These are phyloP conservation scores for Parachaetomium inaequale DNA, from an alignment of 495 filamentous ascomycete species.

Conservation along the genomic window DNA sequence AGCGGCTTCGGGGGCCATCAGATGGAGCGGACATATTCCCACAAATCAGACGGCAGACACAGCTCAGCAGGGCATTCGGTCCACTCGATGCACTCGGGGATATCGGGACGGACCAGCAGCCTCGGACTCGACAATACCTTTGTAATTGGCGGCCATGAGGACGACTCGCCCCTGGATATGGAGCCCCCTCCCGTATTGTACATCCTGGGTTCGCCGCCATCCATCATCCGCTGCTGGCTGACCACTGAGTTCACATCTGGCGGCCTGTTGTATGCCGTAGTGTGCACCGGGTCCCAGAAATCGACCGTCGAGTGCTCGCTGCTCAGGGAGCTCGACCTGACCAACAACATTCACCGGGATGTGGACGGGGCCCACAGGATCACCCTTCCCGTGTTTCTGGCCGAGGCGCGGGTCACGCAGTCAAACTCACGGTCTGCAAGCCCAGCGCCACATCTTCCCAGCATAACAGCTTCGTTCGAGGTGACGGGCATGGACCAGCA, in stretches of 20 bases:
- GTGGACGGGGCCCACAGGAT: conserved; percentile 61
- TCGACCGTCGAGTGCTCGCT: conserved; percentile 72
- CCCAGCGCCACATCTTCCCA: conserved; percentile 74
- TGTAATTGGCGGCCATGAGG: conserved; percentile 56
- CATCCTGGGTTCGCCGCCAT: conserved; percentile 78
- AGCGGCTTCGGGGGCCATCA: conserved; percentile 75
- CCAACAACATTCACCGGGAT: conserved; percentile 61
- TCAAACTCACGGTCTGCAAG: conserved; percentile 68
- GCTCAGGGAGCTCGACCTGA: conserved; percentile 65
- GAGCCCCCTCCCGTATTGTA: conserved; percentile 80
- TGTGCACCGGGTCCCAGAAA: conserved; percentile 87
- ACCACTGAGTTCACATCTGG: conserved; percentile 80
- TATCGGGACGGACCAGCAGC: conserved; percentile 78
- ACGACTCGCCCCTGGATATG: conserved; percentile 60
- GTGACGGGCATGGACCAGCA: conserved; percentile 55
- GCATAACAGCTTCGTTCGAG: conserved; percentile 71
- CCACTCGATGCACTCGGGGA: conserved; percentile 59
- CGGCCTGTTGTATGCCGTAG: conserved; percentile 81
- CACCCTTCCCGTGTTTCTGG: conserved; percentile 77
- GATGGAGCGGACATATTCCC: conserved; percentile 84
- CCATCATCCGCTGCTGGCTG: conserved; percentile 95
- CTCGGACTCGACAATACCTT: conserved; percentile 73
- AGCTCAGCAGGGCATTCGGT: conserved; percentile 85
- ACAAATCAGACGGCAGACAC: conserved; percentile 94
- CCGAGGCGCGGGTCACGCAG: conserved; percentile 80